These are phyloP conservation scores for Fraxinus americana DNA, from an alignment of 257 asterid genomes.

Conservation along the genomic window DNA sequence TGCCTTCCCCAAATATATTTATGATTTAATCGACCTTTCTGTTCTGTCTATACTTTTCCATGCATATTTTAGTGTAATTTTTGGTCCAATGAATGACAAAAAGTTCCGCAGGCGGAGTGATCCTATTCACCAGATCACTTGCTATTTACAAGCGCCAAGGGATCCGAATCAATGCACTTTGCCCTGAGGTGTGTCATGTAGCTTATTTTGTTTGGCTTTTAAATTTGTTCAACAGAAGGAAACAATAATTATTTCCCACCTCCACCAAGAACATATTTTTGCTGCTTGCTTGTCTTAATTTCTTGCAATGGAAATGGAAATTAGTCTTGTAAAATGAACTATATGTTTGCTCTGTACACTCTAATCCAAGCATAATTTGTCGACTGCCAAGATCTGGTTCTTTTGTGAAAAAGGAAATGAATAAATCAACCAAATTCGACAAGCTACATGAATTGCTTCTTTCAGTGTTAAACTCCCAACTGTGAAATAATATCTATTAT, in stretches of 20 bases:
- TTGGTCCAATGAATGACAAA: slow-evolving; percentile 24
- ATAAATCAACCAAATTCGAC: too few relatives aligned
- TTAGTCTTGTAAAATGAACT: not conserved
- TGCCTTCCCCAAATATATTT: not conserved
- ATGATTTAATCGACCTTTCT: not conserved
- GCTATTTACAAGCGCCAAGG: slow-evolving; percentile 78
- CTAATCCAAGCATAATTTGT: not conserved
- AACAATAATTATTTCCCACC: not conserved
- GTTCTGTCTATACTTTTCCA: slow-evolving; percentile 7
- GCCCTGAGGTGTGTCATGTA: slow-evolving; percentile 77
- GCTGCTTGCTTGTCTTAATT: not conserved
- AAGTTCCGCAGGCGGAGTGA: slow-evolving; percentile 71
- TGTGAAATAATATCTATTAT: too few relatives aligned
- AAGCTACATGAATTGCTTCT: too few relatives aligned
- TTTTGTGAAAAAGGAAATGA: not conserved
- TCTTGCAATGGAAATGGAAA: not conserved
- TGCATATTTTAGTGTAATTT: slow-evolving; percentile 5
- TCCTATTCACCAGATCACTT: slow-evolving; percentile 81
- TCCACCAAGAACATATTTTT: not conserved
- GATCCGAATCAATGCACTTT: slow-evolving; percentile 88
- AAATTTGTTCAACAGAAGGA: not conserved
- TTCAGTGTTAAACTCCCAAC: too few relatives aligned
- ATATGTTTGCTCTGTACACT: not conserved
- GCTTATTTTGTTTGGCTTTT: slow-evolving; percentile 5
- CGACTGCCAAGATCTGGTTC: not conserved